Conservation (phyloP, 495 filamentous ascomycete species). For the Penicillium riverlandense region DNA sequence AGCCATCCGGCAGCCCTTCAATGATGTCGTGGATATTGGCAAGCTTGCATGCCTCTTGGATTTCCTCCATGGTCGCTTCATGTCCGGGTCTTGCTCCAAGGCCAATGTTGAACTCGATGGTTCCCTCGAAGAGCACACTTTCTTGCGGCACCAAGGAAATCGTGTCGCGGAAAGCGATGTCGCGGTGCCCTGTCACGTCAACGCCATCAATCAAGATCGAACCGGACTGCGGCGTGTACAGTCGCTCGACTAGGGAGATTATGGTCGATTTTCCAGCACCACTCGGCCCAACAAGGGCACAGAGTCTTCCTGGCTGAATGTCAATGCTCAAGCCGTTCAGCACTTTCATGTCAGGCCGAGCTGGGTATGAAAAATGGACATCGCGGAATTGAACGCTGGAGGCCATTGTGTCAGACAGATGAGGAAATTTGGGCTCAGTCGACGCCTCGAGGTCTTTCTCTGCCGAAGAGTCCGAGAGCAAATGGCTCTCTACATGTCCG, state of each 20-base stretch:
- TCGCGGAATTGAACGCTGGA: constrained; percentile 45
- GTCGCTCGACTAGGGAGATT: constrained; percentile 51
- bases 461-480: not conserved
- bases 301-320: constrained; percentile 51
- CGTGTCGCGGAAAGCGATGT: constrained; percentile 36
- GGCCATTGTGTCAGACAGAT: constrained; percentile 20
- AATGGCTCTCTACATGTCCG: constrained; percentile 1
- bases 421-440: constrained; percentile 10
- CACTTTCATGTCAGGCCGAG: constrained; percentile 46
- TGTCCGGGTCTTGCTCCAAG: constrained; percentile 39
- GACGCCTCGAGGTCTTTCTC: constrained; percentile 11
- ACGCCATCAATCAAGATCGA: constrained; percentile 33
- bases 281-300: constrained; percentile 52
- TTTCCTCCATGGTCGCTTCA: constrained; percentile 39
- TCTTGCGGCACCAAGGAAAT: constrained; percentile 52
- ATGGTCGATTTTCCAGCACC: constrained; percentile 58
- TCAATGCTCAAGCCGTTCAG: constrained; percentile 46
- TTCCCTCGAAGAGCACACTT: constrained; percentile 47
- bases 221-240: constrained; percentile 43
- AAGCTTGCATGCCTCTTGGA: constrained; percentile 48
- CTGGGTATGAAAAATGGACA: constrained; percentile 55
- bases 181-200: constrained; percentile 28
- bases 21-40: constrained; percentile 57
- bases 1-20: constrained; percentile 48
- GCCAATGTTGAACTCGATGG: constrained; percentile 45